Conservation (phyloP, 2,329 filamentous ascomycete genomes). For the Aspergillus chevalieri region DNA sequence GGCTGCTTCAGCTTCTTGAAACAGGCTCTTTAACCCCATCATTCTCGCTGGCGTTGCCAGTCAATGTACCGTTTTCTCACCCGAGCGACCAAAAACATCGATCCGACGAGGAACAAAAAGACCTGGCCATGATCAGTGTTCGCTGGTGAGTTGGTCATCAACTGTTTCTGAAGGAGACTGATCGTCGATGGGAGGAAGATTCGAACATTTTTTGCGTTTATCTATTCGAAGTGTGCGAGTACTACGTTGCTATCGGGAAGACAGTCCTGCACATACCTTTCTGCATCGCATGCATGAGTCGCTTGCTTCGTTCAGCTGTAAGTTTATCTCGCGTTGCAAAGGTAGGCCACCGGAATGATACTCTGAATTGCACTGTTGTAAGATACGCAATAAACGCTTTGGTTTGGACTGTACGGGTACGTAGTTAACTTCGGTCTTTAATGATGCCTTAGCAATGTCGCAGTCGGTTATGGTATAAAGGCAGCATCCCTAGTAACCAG, state of each 20-base stretch:
- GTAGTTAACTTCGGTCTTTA: too few species aligned
- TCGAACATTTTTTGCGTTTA: not conserved
- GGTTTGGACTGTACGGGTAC: too few species aligned
- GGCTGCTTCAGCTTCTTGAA: constrained; percentile 1
- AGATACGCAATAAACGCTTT: not conserved
- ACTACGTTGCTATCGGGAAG: too few species aligned
- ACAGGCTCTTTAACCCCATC: not conserved
- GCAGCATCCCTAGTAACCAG: too few species aligned
- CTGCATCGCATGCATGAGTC: not conserved
- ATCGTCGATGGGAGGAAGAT: not conserved
- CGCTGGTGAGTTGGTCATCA: constrained; percentile 22
- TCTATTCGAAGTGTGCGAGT: not conserved
- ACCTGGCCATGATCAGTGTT: constrained; percentile 5
- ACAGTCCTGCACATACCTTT: not conserved
- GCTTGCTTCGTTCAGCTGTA: constrained; percentile 5
- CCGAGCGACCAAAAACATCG: not conserved
- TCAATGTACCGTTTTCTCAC: not conserved
- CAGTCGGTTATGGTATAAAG: too few species aligned
- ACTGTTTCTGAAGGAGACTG: constrained; percentile 15
- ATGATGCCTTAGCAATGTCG: too few species aligned
- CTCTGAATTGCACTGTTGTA: not conserved
- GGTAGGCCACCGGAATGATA: constrained; percentile 8
- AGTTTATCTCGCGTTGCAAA: constrained; percentile 7
- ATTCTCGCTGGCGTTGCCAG: not conserved
- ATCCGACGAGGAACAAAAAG: not conserved